Evolutionary conservation across 805 yeast genomes (phyloP).

Genomic region (Candida sithepensis): DNA sequence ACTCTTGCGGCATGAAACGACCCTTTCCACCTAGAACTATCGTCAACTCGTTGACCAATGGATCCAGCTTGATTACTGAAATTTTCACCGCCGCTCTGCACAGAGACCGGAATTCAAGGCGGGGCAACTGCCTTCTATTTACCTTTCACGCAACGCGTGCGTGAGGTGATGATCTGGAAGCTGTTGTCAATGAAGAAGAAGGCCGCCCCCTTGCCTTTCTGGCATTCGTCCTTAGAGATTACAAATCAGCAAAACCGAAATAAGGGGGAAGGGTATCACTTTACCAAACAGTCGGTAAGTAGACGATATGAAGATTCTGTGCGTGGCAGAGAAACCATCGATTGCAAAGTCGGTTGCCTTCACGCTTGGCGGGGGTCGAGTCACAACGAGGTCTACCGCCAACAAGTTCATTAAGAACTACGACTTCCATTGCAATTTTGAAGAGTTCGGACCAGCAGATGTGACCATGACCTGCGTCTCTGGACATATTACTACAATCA

Average conservation of each 20-base stretch:
- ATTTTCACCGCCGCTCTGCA: neutral
- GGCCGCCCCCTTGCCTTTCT: too few species aligned
- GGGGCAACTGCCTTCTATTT: neutral
- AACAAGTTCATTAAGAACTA: conserved; percentile 74
- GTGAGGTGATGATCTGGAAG: too few species aligned
- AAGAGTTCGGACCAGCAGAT: conserved; percentile 56
- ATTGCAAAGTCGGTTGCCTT: conserved; percentile 81
- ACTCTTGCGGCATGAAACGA: too few species aligned
- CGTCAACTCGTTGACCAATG: too few species aligned
- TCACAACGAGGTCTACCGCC: conserved; percentile 42
- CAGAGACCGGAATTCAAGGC: neutral
- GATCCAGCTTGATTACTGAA: neutral
- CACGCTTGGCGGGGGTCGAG: conserved; percentile 72
- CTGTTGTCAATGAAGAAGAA: too few species aligned
- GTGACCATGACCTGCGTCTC: conserved; percentile 90
- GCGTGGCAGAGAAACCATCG: conserved; percentile 97
- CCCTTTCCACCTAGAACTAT: too few species aligned
- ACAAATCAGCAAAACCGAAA: too few species aligned
- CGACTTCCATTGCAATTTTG: conserved; percentile 68
- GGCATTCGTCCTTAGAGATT: too few species aligned
- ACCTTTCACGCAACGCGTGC: neutral
- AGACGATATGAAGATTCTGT: conserved; percentile 62
- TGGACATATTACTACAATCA: conserved; percentile 75
- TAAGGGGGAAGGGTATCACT: neutral
- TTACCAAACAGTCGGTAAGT: neutral